Conservation (phyloP, 164 flowering plant species). For the Santalum album region DNA sequence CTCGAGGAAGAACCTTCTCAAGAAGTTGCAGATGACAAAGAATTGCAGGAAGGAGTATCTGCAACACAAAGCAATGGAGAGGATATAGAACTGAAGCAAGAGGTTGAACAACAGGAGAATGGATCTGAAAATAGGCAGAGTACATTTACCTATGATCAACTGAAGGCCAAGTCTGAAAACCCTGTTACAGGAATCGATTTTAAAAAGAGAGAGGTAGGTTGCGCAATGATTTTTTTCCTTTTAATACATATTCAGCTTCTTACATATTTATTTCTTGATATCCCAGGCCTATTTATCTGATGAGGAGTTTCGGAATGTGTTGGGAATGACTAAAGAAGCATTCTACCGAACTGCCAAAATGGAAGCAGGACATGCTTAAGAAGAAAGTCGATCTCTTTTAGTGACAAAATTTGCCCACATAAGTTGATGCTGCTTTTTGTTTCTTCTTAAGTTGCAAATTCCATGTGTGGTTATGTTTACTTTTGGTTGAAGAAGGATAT, state of each 20-base stretch:
- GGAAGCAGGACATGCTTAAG: slow-evolving; percentile 97
- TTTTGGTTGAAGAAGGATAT: slow-evolving; percentile 1
- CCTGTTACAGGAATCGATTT: slow-evolving; percentile 86
- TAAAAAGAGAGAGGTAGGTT: slow-evolving; percentile 84
- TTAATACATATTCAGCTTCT: neutral
- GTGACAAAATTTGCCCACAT: slow-evolving; percentile 5
- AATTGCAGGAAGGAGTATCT: slow-evolving; percentile 25
- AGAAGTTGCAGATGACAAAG: slow-evolving; percentile 31
- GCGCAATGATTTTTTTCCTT: neutral
- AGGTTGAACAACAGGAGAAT: slow-evolving; percentile 32
- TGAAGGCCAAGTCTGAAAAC: slow-evolving; percentile 70
- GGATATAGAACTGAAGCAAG: slow-evolving; percentile 37
- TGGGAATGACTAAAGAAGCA: slow-evolving; percentile 74
- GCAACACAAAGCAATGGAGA: slow-evolving; percentile 40
- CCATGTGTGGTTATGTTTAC: neutral
- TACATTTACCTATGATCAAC: slow-evolving; percentile 65
- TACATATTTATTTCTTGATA: neutral
- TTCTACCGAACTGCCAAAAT: slow-evolving; percentile 72
- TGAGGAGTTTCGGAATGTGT: slow-evolving; percentile 60
- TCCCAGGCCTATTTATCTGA: slow-evolving; percentile 75
- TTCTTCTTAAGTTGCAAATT: slow-evolving; percentile 6
- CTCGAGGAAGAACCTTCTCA: slow-evolving; percentile 34
- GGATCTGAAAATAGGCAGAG: slow-evolving; percentile 24
- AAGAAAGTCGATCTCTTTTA: slow-evolving; percentile 81
- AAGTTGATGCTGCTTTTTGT: neutral